A percentile compares a stretch with the other conserved stretches of the same genome.
These are phyloP conservation scores for Daldinia vernicosa DNA, from an alignment of 495 filamentous ascomycete genomes.

Conservation along the genomic window DNA sequence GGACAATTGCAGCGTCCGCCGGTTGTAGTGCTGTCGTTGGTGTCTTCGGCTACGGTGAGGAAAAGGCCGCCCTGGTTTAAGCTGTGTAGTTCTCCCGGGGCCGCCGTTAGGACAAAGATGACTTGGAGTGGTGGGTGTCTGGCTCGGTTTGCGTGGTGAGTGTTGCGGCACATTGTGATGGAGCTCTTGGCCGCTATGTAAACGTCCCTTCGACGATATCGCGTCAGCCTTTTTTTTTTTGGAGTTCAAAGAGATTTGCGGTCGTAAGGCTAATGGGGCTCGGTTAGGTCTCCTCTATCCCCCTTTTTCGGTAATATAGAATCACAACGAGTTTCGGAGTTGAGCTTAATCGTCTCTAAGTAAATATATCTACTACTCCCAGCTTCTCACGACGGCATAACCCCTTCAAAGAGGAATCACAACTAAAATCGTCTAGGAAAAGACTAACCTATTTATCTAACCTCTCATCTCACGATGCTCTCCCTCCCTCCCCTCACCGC, in stretches of 20 bases:
- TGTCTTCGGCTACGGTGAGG: neutral
- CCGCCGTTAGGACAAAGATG: neutral
- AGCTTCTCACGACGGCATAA: neutral
- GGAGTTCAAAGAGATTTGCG: neutral
- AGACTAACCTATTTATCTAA: neutral
- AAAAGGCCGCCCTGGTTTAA: neutral
- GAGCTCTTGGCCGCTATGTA: neutral
- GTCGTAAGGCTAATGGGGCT: neutral
- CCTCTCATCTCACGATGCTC: neutral
- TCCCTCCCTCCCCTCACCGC: neutral
- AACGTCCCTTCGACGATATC: neutral
- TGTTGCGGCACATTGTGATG: neutral
- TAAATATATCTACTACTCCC: neutral
- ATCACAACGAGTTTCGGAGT: neutral
- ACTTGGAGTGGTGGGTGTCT: neutral
- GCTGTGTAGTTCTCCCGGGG: neutral
- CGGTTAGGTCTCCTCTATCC: too few relatives aligned
- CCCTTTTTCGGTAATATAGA: neutral
- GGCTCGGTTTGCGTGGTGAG: neutral
- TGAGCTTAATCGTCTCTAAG: neutral
- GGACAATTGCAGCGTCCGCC: neutral
- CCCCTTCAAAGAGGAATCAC: neutral
- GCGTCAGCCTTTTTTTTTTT: neutral
- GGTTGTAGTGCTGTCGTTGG: neutral
- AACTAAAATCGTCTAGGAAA: neutral